Percentiles rank a stretch among this genome's conserved stretches.
Conservation (phyloP, 345 rosid genomes). For the Citrus trifoliata region DNA sequence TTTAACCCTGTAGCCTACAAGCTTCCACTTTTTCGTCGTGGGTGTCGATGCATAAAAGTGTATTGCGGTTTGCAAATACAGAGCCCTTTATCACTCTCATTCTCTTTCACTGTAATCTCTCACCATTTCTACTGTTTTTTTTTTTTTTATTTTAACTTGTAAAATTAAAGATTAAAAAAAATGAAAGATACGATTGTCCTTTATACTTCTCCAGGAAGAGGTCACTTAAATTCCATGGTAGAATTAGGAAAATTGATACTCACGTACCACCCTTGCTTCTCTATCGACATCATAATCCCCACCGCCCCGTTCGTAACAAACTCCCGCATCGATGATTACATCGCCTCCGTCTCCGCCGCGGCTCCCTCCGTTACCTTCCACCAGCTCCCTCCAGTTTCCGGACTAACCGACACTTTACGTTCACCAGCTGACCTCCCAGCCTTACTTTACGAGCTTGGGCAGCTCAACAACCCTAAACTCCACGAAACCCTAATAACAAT, state of each 20-base stretch:
- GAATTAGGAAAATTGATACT: slow-evolving; percentile 33
- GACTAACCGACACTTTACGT: neutral
- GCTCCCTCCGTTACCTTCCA: slow-evolving; percentile 29
- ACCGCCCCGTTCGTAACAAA: slow-evolving; percentile 5
- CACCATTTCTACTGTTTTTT: too few species aligned
- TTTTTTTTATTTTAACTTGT: too few species aligned
- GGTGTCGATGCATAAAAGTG: too few species aligned
- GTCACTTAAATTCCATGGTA: slow-evolving; percentile 31
- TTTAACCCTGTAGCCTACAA: too few species aligned
- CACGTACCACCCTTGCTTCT: neutral
- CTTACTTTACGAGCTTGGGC: slow-evolving; percentile 10
- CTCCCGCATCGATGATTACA: neutral
- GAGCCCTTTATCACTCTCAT: too few species aligned
- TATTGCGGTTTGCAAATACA: too few species aligned
- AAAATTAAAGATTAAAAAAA: too few species aligned
- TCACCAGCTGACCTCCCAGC: neutral
- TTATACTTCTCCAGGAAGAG: slow-evolving; percentile 26
- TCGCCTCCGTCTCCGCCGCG: slow-evolving; percentile 14
- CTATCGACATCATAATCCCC: slow-evolving; percentile 14
- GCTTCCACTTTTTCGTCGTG: too few species aligned
- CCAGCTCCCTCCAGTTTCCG: slow-evolving; percentile 20
- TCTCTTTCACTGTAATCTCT: too few species aligned
- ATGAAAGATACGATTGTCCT: slow-evolving; percentile 15
- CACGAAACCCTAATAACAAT: slow-evolving; percentile 16
- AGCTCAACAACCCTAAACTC: slow-evolving; percentile 22